Evolutionary conservation across 2,329 filamentous ascomycete species (phyloP).

Genomic region (Penicillium olsonii): DNA sequence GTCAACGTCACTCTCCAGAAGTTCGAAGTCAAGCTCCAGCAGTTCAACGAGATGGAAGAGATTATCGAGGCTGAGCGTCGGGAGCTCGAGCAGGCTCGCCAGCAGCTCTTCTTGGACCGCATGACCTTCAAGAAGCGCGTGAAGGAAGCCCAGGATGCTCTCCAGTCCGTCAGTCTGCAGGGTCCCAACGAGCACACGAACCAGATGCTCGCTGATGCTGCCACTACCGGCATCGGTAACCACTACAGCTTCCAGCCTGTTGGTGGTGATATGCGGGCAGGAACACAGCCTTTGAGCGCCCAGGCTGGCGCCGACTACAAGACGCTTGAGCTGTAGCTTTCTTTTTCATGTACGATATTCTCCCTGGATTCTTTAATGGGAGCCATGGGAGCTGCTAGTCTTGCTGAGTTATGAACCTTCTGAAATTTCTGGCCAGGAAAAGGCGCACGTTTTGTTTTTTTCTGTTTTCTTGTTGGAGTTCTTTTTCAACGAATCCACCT

Average conservation of each 20-base stretch:
- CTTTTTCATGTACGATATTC: slow-evolving; percentile 27
- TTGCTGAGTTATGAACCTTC: slow-evolving; percentile 28
- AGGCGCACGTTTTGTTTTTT: slow-evolving; percentile 28
- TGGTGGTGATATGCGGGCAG: slow-evolving; percentile 30
- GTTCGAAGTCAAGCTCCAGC: slow-evolving; percentile 90
- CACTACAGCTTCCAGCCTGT: slow-evolving; percentile 45
- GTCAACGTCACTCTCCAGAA: slow-evolving; percentile 95
- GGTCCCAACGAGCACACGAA: slow-evolving; percentile 45
- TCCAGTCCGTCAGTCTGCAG: slow-evolving; percentile 51
- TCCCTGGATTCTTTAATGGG: slow-evolving; percentile 19
- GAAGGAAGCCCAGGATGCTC: slow-evolving; percentile 73
- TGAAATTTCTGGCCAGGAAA: slow-evolving; percentile 30
- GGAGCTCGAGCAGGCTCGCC: slow-evolving; percentile 86
- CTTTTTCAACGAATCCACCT: slow-evolving; percentile 23
- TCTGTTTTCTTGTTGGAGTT: slow-evolving; percentile 23
- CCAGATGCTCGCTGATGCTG: slow-evolving; percentile 37
- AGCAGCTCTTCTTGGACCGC: slow-evolving; percentile 91
- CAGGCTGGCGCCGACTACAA: slow-evolving; percentile 45
- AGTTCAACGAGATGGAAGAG: slow-evolving; percentile 94
- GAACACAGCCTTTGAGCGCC: slow-evolving; percentile 43
- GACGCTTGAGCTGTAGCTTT: slow-evolving; percentile 42
- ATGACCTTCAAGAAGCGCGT: slow-evolving; percentile 87
- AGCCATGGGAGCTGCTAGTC: slow-evolving; percentile 12
- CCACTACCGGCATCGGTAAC: slow-evolving; percentile 38
- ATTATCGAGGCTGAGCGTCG: slow-evolving; percentile 88